These are phyloP conservation scores for Chondrus crispus DNA, from an alignment of 23 red algal species.

Conservation along the genomic window DNA sequence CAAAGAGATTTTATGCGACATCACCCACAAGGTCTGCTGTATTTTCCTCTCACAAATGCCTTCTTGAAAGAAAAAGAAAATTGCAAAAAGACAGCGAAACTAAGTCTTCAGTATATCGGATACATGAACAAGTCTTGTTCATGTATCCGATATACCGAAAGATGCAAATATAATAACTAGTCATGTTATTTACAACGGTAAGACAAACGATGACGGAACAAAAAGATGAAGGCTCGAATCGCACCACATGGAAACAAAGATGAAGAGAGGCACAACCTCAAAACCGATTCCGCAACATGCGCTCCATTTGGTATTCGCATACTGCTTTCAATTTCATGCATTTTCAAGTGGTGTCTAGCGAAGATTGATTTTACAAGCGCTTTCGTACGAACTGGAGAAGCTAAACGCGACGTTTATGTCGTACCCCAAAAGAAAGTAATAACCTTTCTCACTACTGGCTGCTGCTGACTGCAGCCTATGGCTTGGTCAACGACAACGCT, in stretches of 20 bases:
- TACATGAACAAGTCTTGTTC: no score
- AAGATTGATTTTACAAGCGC: background rate
- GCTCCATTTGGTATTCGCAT: constrained; percentile 8
- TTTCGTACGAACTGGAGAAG: background rate
- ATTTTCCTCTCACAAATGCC: constrained; percentile 13
- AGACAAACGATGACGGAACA: constrained; percentile 8
- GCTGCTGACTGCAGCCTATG: background rate
- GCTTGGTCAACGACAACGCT: background rate
- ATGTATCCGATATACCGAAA: background rate
- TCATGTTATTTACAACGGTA: constrained; percentile 4
- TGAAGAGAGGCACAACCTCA: background rate
- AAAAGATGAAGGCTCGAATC: constrained; percentile 14
- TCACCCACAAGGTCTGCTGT: background rate
- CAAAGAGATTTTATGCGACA: constrained; percentile 6
- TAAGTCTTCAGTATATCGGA: no score
- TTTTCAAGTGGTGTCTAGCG: background rate
- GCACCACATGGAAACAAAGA: constrained; percentile 21
- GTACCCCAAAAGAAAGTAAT: background rate
- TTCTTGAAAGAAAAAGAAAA: background rate
- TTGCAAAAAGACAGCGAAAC: constrained; percentile 32
- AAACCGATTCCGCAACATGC: background rate
- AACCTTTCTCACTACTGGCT: background rate
- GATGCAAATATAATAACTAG: background rate
- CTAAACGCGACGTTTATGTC: background rate
- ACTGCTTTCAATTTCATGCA: background rate